Percentiles rank a stretch among this genome's conserved stretches.
Evolutionary conservation across 768 basidiomycete genomes (phyloP).

Genomic region (Austroboletus eburneus): DNA sequence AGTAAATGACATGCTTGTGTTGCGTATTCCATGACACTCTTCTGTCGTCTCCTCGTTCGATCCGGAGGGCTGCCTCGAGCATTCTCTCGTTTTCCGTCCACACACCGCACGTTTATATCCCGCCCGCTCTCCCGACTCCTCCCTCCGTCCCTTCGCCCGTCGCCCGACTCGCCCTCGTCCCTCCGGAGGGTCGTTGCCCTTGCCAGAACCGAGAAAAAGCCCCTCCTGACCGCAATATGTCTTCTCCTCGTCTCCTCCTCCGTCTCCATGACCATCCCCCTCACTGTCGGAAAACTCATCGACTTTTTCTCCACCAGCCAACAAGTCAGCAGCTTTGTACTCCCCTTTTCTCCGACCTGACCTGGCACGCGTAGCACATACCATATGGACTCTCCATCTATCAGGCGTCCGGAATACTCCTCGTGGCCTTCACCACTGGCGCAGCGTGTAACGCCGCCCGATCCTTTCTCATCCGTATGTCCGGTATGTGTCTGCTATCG

Average conservation of each 20-base stretch:
- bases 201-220: constrained; percentile 78
- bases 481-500: constrained; percentile 51
- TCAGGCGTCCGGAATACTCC: constrained; percentile 70
- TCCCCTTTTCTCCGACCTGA: too few species aligned
- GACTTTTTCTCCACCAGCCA: constrained; percentile 80
- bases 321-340: constrained; percentile 52
- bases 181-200: constrained; percentile 73
- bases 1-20: too few species aligned
- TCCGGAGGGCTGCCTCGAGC: too few species aligned
- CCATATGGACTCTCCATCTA: constrained; percentile 77
- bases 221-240: constrained; percentile 70
- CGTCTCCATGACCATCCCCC: constrained; percentile 89
- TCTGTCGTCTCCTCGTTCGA: neutral
- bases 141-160: constrained; percentile 24
- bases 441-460: constrained; percentile 84
- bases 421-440: constrained; percentile 80
- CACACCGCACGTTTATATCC: too few species aligned
- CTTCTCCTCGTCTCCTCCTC: constrained; percentile 82
- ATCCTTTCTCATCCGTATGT: constrained; percentile 79
- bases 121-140: neutral
- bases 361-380: constrained; percentile 47
- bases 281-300: constrained; percentile 91
- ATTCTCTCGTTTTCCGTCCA: too few species aligned
- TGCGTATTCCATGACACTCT: too few species aligned
- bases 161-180: constrained; percentile 51